A percentile compares a stretch with the other conserved stretches of the same genome.
These are phyloP conservation scores for Talaromyces sp. DNA, from an alignment of 2,329 filamentous ascomycete species.

Conservation along the genomic window DNA sequence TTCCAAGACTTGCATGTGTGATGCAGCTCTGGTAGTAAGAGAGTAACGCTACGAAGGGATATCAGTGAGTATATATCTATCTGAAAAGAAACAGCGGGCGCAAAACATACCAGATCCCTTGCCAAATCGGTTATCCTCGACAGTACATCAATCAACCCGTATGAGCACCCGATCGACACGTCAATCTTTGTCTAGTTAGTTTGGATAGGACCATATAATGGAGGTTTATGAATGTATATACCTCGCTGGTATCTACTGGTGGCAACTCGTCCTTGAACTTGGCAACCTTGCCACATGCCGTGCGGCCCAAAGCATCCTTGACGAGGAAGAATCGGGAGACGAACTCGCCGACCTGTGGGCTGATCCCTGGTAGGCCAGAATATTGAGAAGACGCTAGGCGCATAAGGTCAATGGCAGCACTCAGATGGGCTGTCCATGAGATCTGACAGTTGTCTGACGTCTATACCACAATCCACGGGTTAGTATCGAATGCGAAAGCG, in stretches of 20 bases:
- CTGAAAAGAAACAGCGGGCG: background rate
- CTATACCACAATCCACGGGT: background rate
- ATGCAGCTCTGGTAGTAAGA: background rate
- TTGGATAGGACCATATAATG: background rate
- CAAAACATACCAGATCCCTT: slow-evolving; percentile 11
- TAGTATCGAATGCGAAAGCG: background rate
- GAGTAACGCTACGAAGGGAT: background rate
- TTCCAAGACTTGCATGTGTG: background rate
- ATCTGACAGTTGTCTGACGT: slow-evolving; percentile 14
- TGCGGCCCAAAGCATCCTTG: slow-evolving; percentile 14
- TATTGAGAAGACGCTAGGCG: background rate
- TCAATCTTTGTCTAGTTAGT: slow-evolving; percentile 7
- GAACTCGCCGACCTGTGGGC: slow-evolving; percentile 9
- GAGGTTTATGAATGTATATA: background rate
- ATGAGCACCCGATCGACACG: slow-evolving; percentile 13
- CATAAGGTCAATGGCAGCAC: slow-evolving; percentile 12
- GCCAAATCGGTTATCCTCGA: slow-evolving; percentile 12
- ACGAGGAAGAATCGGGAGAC: slow-evolving; percentile 14
- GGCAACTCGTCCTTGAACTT: slow-evolving; percentile 12
- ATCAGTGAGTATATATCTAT: background rate
- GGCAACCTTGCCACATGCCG: slow-evolving; percentile 13
- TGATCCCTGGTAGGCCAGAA: background rate
- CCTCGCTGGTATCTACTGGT: slow-evolving; percentile 9
- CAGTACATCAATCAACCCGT: slow-evolving; percentile 13
- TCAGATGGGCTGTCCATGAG: slow-evolving; percentile 14